phyloP scores from a whole-genome alignment of 768 basidiomycete species.

The Tulasnella sp. region DNA sequence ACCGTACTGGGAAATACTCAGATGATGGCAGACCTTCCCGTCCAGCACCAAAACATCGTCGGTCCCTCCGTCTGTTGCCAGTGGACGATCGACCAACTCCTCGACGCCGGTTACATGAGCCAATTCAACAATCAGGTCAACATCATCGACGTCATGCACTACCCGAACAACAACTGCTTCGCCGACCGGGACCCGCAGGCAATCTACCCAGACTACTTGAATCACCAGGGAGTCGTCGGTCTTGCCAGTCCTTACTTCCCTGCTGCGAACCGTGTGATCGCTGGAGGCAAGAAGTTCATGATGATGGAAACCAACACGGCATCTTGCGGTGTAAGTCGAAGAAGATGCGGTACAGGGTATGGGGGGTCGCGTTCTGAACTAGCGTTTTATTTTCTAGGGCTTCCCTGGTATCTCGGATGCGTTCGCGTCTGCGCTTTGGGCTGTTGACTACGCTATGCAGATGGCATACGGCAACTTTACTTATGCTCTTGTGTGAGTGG shows the following conservation, averaged over 20 bases:
- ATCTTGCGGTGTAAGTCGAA: slow-evolving; percentile 45
- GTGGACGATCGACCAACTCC: slow-evolving; percentile 42
- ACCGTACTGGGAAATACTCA: not conserved
- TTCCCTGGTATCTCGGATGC: slow-evolving; percentile 50
- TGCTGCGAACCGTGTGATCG: slow-evolving; percentile 35
- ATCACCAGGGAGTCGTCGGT: not conserved
- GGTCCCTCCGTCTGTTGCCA: slow-evolving; percentile 60
- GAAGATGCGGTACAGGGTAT: not conserved
- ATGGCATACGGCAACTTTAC: slow-evolving; percentile 51
- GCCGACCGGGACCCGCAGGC: slow-evolving; percentile 13
- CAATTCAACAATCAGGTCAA: slow-evolving; percentile 13
- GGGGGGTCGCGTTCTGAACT: slow-evolving; percentile 42
- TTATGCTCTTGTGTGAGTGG: slow-evolving; percentile 27
- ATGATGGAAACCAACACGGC: slow-evolving; percentile 68
- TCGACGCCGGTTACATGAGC: slow-evolving; percentile 9
- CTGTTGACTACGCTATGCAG: slow-evolving; percentile 47
- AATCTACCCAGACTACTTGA: slow-evolving; percentile 16
- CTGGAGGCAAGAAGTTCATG: slow-evolving; percentile 43
- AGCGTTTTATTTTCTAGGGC: slow-evolving; percentile 34
- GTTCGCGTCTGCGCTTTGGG: slow-evolving; percentile 52
- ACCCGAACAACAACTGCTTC: slow-evolving; percentile 22
- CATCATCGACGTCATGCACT: slow-evolving; percentile 22
- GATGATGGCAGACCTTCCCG: slow-evolving; percentile 20
- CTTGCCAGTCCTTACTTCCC: slow-evolving; percentile 18
- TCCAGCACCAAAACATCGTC: slow-evolving; percentile 43